Evolutionary conservation across 1,284 basidiomycete genomes (phyloP), one percentile per base, ranked within the genome.

Genomic region (Rhodotorula glutinis): DNA sequence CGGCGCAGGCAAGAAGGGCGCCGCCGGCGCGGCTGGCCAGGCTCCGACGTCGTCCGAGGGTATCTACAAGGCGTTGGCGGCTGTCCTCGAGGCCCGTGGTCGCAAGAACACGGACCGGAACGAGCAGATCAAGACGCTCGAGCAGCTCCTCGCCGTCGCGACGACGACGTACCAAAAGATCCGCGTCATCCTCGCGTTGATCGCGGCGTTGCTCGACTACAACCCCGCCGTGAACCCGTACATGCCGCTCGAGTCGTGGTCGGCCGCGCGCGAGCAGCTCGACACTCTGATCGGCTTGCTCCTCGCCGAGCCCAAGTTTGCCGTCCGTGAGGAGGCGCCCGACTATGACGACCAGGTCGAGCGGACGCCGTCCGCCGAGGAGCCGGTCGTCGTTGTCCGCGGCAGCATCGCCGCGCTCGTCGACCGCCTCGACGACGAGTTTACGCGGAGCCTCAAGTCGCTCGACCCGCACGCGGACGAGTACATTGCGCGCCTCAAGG

Each of bases 381-480:
- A 90, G 73, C 86, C 87, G 14, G 75, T 88, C 57, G 88, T 93
- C 62, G 83, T 86, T 63, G 88, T 97, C 67, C 87, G 92, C 62
- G 93, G 93, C 53, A 93, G 90, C 77, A 86, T 97, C 77, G 92
- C 95, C 79, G 91, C 90, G 77, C 91, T 97, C 76, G 85, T 99
- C 58, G 96, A 99, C 80, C 88, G 95, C 66, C 82, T 99, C 60
- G 96, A 98, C 79, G 96, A 98, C 76, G 96, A 99, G 81, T 98
- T 99, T 80, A 98, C 92, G 60, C 92, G 91, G 80, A 95, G 92
- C 76, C 81, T 99, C 60, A 96, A 98, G 84, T 92, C 98, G 79
- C 94, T 97, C 74, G 96, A 99, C 78, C 95, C 96, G 21, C 96
- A 98, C 79, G 92, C 96, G 8, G 91, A 91, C 58, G 96, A 99